Conservation (phyloP, 768 basidiomycete genomes). For the Flagelloscypha sp. region DNA sequence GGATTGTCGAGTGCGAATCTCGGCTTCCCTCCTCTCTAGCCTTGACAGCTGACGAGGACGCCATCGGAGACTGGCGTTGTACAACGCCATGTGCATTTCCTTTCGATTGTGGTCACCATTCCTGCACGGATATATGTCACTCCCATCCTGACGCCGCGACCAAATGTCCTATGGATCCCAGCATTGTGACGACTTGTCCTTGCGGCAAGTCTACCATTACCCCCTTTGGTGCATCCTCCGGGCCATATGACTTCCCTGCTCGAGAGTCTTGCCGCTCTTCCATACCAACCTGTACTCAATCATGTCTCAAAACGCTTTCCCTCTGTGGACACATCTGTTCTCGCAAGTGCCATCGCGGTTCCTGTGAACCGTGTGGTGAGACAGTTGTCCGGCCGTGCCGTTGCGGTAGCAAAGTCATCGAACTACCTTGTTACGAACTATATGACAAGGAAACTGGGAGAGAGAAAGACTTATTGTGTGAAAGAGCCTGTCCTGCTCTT, state of each 20-base stretch:
- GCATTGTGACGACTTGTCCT: constrained; percentile 62
- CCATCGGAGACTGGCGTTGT: too few relatives aligned
- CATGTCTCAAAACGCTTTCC: constrained; percentile 55
- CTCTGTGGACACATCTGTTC: constrained; percentile 72
- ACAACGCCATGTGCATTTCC: constrained; percentile 34
- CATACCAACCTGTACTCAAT: constrained; percentile 69
- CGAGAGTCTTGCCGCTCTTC: constrained; percentile 59
- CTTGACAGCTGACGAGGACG: too few relatives aligned
- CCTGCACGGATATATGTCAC: constrained; percentile 71
- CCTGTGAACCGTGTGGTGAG: constrained; percentile 74
- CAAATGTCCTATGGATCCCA: constrained; percentile 68
- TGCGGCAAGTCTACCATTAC: constrained; percentile 64
- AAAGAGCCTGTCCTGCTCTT: constrained; percentile 67
- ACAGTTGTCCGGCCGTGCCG: constrained; percentile 72
- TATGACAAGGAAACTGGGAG: constrained; percentile 24
- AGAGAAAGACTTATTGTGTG: constrained; percentile 64
- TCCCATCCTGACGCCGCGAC: constrained; percentile 51
- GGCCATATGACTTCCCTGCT: constrained; percentile 27
- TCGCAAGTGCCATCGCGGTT: constrained; percentile 61
- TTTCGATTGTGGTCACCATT: constrained; percentile 74
- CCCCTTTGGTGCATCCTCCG: constrained; percentile 19
- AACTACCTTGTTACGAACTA: constrained; percentile 43
- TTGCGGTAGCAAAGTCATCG: constrained; percentile 58
- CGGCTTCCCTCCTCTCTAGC: too few relatives aligned
- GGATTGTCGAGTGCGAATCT: too few relatives aligned